Percentiles rank a stretch among this genome's conserved stretches.
Conservation (phyloP, 2,329 filamentous ascomycete genomes). For the Penicillium sp. region DNA sequence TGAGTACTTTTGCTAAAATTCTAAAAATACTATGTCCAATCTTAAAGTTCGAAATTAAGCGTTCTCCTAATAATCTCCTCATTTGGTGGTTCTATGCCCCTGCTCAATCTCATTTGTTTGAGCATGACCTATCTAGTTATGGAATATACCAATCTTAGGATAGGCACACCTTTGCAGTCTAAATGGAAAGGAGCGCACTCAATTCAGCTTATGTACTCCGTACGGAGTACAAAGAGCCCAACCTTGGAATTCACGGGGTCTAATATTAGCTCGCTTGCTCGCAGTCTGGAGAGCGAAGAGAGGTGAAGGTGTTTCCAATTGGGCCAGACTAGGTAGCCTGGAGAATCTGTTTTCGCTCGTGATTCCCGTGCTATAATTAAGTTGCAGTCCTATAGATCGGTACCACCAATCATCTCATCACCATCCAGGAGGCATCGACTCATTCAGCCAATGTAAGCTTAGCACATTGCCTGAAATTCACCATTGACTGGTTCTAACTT, state of each 20-base stretch:
- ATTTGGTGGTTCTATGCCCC: background rate
- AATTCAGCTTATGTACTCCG: background rate
- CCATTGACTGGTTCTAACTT: background rate
- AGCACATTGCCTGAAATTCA: background rate
- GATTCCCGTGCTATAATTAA: background rate
- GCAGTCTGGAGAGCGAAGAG: too few relatives aligned
- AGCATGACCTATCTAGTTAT: too few relatives aligned
- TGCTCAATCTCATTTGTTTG: background rate
- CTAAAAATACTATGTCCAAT: too few relatives aligned
- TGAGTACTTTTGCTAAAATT: too few relatives aligned
- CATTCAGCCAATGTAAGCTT: background rate
- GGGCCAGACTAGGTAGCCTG: too few relatives aligned
- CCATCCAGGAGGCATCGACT: background rate
- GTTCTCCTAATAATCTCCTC: background rate
- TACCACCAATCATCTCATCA: background rate
- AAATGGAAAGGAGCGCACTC: too few relatives aligned
- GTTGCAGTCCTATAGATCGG: background rate
- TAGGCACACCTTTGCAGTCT: background rate
- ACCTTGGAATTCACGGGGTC: background rate
- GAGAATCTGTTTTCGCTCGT: background rate
- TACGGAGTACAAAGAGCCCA: background rate
- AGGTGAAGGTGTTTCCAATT: too few relatives aligned
- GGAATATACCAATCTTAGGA: background rate
- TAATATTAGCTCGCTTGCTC: background rate
- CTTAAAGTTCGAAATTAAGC: background rate